Evolutionary conservation across 495 filamentous ascomycete species (phyloP).

Genomic region (Penicillium pulvis): DNA sequence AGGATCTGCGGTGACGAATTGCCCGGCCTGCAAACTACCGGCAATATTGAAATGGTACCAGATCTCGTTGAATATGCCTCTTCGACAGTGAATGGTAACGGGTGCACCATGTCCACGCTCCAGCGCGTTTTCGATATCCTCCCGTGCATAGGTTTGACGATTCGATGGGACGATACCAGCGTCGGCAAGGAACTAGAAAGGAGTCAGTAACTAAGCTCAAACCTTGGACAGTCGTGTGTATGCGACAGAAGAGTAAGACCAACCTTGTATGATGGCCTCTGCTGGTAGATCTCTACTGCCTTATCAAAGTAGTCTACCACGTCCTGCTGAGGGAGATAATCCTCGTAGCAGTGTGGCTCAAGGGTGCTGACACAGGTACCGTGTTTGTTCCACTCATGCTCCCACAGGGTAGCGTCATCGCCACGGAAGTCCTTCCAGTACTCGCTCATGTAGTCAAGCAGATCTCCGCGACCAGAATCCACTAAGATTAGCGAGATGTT

Average conservation of each 20-base stretch:
- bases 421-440: slow-evolving; percentile 76
- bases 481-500: slow-evolving; percentile 71
- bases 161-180: slow-evolving; percentile 52
- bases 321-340: slow-evolving; percentile 64
- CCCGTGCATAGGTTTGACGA: slow-evolving; percentile 57
- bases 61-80: slow-evolving; percentile 67
- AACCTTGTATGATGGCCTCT: slow-evolving; percentile 47
- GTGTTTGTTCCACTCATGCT: slow-evolving; percentile 89
- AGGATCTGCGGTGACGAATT: slow-evolving; percentile 66
- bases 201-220: slow-evolving; percentile 6
- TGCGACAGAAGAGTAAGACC: slow-evolving; percentile 9
- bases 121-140: slow-evolving; percentile 66
- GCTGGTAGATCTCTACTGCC: slow-evolving; percentile 53
- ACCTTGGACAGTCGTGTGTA: background rate
- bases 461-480: slow-evolving; percentile 58
- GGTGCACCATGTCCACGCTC: slow-evolving; percentile 60
- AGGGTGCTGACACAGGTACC: slow-evolving; percentile 65
- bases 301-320: slow-evolving; percentile 62
- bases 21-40: slow-evolving; percentile 73
- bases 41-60: slow-evolving; percentile 86
- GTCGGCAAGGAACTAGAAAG: slow-evolving; percentile 41
- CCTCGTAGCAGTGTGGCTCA: slow-evolving; percentile 69
- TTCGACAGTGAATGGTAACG: slow-evolving; percentile 69
- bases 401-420: slow-evolving; percentile 70
- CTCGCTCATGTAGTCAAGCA: slow-evolving; percentile 72